Evolutionary conservation across 75 land plant species (phyloP).

Genomic region (Pinus albicaulis): DNA sequence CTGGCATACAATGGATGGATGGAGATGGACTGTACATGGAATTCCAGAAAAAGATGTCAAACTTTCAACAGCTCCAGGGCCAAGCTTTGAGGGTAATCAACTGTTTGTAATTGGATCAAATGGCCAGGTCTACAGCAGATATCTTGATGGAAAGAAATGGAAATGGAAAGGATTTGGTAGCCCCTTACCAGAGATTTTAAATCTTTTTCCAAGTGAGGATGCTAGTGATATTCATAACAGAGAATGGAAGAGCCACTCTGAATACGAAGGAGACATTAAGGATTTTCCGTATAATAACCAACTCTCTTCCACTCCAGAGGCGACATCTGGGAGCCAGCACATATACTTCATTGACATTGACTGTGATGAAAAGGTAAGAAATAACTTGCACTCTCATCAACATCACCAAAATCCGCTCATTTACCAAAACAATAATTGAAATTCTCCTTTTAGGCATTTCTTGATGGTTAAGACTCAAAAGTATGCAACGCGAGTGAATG

Average conservation of each 20-base stretch:
- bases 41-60: constrained; percentile 40
- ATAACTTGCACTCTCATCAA: background rate
- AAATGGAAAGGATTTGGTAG: constrained; percentile 53
- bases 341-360: constrained; percentile 8
- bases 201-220: background rate
- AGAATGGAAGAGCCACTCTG: background rate
- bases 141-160: constrained; percentile 45
- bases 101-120: constrained; percentile 67
- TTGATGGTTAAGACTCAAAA: background rate
- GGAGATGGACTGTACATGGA: constrained; percentile 84
- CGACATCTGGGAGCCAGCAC: background rate
- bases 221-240: background rate
- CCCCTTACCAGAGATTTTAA: constrained; percentile 6
- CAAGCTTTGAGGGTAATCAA: constrained; percentile 46
- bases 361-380: constrained; percentile 13
- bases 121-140: constrained; percentile 65
- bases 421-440: background rate
- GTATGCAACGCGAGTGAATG: background rate
- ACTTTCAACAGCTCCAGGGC: constrained; percentile 68
- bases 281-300: background rate
- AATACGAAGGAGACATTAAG: constrained; percentile 1
- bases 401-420: background rate
- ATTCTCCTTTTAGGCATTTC: background rate
- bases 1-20: constrained; percentile 58
- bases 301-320: background rate